Evolutionary conservation across 352 stramenopile species (phyloP).

Genomic region (Phytophthora kernoviae): DNA sequence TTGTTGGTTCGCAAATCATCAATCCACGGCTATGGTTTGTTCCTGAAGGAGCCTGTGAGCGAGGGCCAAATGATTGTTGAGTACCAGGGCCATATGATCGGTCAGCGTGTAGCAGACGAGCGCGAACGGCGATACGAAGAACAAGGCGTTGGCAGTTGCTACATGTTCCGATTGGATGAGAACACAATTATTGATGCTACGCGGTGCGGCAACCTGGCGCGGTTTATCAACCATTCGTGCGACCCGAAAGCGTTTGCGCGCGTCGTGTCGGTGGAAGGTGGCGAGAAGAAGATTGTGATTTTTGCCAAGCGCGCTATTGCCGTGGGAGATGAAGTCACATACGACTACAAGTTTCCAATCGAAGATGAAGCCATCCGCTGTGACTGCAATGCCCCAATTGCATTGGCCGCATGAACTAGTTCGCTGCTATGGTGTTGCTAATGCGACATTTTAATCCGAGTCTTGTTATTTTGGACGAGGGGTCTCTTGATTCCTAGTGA

Average conservation of each 20-base stretch:
- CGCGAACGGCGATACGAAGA: slow-evolving; percentile 95
- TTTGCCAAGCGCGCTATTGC: slow-evolving; percentile 93
- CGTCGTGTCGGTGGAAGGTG: slow-evolving; percentile 80
- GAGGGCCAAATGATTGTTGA: slow-evolving; percentile 97
- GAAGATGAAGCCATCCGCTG: slow-evolving; percentile 95
- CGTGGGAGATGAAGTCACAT: slow-evolving; percentile 94
- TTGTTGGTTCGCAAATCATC: slow-evolving; percentile 92
- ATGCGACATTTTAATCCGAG: too few relatives aligned
- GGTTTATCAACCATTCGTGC: slow-evolving; percentile 98
- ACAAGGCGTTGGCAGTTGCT: slow-evolving; percentile 94
- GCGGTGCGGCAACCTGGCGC: slow-evolving; percentile 91
- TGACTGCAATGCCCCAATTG: slow-evolving; percentile 94
- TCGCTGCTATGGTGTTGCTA: neutral
- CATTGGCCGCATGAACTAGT: slow-evolving; percentile 95
- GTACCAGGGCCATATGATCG: slow-evolving; percentile 95
- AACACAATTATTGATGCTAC: slow-evolving; percentile 96
- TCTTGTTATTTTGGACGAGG: too few relatives aligned
- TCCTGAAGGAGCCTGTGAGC: slow-evolving; percentile 90
- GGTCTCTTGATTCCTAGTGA: too few relatives aligned
- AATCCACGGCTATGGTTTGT: slow-evolving; percentile 98
- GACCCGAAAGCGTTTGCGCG: slow-evolving; percentile 95
- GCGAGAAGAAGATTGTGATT: slow-evolving; percentile 97
- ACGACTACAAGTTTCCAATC: slow-evolving; percentile 98
- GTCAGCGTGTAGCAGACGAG: slow-evolving; percentile 91
- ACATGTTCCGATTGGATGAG: slow-evolving; percentile 97